Evolutionary conservation across 1,284 basidiomycete species (phyloP).

Genomic region (Phellopilus nigrolimitatus): DNA sequence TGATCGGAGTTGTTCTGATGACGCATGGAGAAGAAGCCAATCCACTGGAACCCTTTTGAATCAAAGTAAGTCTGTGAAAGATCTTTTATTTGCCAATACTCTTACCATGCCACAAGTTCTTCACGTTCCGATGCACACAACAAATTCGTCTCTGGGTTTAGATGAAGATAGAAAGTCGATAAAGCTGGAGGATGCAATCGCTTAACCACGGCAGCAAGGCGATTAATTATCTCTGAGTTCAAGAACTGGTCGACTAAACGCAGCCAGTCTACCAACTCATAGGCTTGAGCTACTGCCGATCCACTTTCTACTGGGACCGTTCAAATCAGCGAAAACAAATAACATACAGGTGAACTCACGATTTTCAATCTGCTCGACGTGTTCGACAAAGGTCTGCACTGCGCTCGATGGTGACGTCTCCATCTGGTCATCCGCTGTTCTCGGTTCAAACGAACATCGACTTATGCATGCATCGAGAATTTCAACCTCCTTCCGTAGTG

Average conservation of each 20-base stretch:
- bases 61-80: conserved; percentile 9
- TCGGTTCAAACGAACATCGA: conserved; percentile 14
- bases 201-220: conserved; percentile 36
- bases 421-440: not conserved
- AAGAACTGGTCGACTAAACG: conserved; percentile 41
- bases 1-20: conserved; percentile 2
- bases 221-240: conserved; percentile 33
- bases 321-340: not conserved
- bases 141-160: conserved; percentile 38
- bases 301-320: conserved; percentile 32
- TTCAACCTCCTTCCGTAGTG: conserved; percentile 43
- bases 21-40: conserved; percentile 41
- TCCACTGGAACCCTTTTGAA: conserved; percentile 38
- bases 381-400: conserved; percentile 38
- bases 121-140: conserved; percentile 34
- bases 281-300: conserved; percentile 35
- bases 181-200: conserved; percentile 41
- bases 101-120: conserved; percentile 6
- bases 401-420: conserved; percentile 18
- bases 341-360: conserved; percentile 33
- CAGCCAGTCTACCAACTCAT: conserved; percentile 55
- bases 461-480: conserved; percentile 34
- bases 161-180: conserved; percentile 36
- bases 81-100: not conserved
- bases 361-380: conserved; percentile 36